A percentile compares a stretch with the other conserved stretches of the same genome.
Evolutionary conservation across 2,329 filamentous ascomycete genomes (phyloP).

Genomic region (Pestalotiopsis sp.): DNA sequence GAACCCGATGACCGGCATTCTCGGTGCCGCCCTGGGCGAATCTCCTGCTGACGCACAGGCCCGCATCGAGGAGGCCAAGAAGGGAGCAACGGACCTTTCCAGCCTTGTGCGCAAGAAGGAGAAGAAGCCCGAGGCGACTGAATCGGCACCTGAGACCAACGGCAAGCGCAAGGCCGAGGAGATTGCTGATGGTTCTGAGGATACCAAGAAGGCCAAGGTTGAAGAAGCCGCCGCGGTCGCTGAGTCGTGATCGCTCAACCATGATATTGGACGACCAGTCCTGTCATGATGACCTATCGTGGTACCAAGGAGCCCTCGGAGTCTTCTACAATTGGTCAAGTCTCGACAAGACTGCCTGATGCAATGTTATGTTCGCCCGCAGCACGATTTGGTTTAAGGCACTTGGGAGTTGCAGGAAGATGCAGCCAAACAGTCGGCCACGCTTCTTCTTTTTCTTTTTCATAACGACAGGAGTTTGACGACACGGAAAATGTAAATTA

Average conservation of each 20-base stretch:
- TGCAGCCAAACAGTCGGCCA: background rate
- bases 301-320: background rate
- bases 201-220: conserved; percentile 39
- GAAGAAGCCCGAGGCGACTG: conserved; percentile 27
- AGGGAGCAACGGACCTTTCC: conserved; percentile 72
- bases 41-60: conserved; percentile 62
- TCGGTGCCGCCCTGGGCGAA: conserved; percentile 66
- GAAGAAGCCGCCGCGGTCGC: conserved; percentile 21
- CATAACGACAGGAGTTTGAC: background rate
- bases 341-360: too few species aligned
- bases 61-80: conserved; percentile 71
- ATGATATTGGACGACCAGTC: background rate
- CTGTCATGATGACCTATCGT: background rate
- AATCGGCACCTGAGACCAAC: conserved; percentile 30
- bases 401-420: background rate
- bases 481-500: background rate
- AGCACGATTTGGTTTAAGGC: background rate
- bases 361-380: background rate
- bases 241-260: background rate
- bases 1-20: conserved; percentile 57
- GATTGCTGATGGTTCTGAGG: conserved; percentile 28
- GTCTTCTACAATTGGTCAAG: background rate
- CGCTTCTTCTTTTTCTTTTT: background rate
- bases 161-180: conserved; percentile 47
- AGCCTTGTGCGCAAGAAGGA: conserved; percentile 72